These are phyloP conservation scores for Medicago truncatula DNA, from an alignment of 306 rosid species.

Conservation along the genomic window MtrunA17r5.0-ANR NC_053043.1:2270001-2270500, in stretches of 20 bases:
- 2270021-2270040: conserved; percentile 93
- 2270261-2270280: background rate
- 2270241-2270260: background rate
- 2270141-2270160: background rate
- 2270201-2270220: background rate
- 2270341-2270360: background rate
- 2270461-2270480: background rate
- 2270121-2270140: conserved; percentile 23
- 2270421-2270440: background rate
- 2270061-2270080: conserved; percentile 8
- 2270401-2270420: background rate
- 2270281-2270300: background rate
- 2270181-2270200: background rate
- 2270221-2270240: background rate
- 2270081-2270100: background rate
- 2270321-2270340: background rate
- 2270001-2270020: conserved; percentile 72
- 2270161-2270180: background rate
- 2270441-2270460: background rate
- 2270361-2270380: background rate
- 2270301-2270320: background rate
- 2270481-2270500: background rate
- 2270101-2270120: background rate
- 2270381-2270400: background rate
- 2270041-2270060: conserved; percentile 80